Conservation (phyloP, 306 rosid species). For the Sechiopsis laciniata region DNA sequence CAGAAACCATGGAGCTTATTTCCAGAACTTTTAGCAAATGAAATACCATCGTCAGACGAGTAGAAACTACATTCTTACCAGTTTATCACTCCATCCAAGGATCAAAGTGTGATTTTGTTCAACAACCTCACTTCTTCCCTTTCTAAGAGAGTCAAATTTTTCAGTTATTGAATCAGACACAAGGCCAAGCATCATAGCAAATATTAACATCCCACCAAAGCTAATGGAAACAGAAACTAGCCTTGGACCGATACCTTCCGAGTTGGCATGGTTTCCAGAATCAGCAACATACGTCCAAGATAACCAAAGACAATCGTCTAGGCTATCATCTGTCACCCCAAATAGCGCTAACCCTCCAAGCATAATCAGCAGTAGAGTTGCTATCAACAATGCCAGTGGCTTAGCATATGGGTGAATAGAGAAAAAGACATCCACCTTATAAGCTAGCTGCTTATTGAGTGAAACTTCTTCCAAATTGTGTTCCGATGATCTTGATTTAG, state of each 20-base stretch:
- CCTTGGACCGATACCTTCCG: slow-evolving; percentile 62
- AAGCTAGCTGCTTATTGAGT: slow-evolving; percentile 64
- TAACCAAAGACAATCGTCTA: slow-evolving; percentile 72
- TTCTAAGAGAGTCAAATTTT: slow-evolving; percentile 83
- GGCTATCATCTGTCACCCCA: slow-evolving; percentile 66
- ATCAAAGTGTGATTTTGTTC: slow-evolving; percentile 80
- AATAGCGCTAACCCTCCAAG: slow-evolving; percentile 77
- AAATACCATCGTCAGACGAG: not conserved
- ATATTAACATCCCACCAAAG: slow-evolving; percentile 92
- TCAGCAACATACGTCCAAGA: slow-evolving; percentile 89
- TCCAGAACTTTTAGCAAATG: not conserved
- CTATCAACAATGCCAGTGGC: slow-evolving; percentile 73
- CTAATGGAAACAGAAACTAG: slow-evolving; percentile 81
- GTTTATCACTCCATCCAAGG: slow-evolving; percentile 93
- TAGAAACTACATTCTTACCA: slow-evolving; percentile 38
- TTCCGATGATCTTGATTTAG: slow-evolving; percentile 53
- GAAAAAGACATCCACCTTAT: slow-evolving; percentile 64
- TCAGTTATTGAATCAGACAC: slow-evolving; percentile 86
- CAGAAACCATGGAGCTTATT: not conserved
- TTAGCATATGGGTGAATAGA: slow-evolving; percentile 82
- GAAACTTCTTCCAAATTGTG: slow-evolving; percentile 55
- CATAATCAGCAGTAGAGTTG: slow-evolving; percentile 65
- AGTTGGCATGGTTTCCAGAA: slow-evolving; percentile 80
- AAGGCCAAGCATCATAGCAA: slow-evolving; percentile 97
- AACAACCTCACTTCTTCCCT: slow-evolving; percentile 89